phyloP scores from a whole-genome alignment of 108 stramenopile genomes.

The Cyclostephanos tholiformis region DNA sequence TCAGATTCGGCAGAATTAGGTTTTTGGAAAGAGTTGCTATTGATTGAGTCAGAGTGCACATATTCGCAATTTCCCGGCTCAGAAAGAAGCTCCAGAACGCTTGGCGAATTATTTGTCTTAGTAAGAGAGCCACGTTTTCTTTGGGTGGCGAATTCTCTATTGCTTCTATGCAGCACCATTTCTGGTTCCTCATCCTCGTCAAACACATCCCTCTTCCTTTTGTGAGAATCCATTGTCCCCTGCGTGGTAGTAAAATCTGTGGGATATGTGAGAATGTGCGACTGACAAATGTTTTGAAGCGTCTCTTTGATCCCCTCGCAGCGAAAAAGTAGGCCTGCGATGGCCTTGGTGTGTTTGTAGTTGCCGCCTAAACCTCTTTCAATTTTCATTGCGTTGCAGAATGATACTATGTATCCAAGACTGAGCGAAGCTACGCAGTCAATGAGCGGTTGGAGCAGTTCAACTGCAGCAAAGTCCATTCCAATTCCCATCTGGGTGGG shows the following conservation, averaged over 20 bases:
- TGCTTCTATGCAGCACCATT: neutral
- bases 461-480: constrained; percentile 28
- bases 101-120: constrained; percentile 3
- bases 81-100: constrained; percentile 14
- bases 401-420: constrained; percentile 21
- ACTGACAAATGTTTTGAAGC: constrained; percentile 23
- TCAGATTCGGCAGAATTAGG: constrained; percentile 5
- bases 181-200: neutral
- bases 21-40: neutral
- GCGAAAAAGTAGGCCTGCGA: constrained; percentile 23
- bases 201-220: neutral
- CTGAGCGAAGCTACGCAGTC: constrained; percentile 26
- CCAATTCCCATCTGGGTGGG: constrained; percentile 8
- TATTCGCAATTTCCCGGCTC: neutral
- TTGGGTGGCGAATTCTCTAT: neutral
- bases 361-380: constrained; percentile 6
- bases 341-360: constrained; percentile 32
- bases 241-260: neutral
- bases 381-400: constrained; percentile 21
- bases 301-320: constrained; percentile 38
- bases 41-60: neutral
- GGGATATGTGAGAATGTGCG: constrained; percentile 26
- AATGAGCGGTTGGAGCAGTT: constrained; percentile 39
- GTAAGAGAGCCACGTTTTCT: neutral
- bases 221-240: neutral